phyloP scores from a whole-genome alignment of 2,329 filamentous ascomycete species.

The Fusarium sp. region DNA sequence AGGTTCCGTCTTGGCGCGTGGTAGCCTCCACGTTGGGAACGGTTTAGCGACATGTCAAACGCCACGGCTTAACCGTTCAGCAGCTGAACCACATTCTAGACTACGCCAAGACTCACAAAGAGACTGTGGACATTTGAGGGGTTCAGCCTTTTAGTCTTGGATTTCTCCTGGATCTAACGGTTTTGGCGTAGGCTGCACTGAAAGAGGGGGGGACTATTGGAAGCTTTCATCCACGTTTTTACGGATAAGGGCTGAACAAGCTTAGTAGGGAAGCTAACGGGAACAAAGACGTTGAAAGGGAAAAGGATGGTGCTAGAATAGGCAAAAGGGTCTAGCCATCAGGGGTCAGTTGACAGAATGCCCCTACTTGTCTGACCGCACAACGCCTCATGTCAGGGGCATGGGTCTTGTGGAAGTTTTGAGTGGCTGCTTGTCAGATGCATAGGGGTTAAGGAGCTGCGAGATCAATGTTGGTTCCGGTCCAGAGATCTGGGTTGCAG shows the following conservation, averaged over 20 bases:
- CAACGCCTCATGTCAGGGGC: not conserved
- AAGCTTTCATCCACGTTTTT: slow-evolving; percentile 22
- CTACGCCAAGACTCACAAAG: not conserved
- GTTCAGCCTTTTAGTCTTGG: not conserved
- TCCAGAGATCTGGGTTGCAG: not conserved
- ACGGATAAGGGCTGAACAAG: not conserved
- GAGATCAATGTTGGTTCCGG: not conserved
- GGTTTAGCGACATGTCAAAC: slow-evolving; percentile 22
- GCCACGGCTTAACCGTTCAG: slow-evolving; percentile 27
- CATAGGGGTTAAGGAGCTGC: not conserved
- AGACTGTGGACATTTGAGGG: not conserved
- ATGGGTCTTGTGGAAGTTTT: not conserved
- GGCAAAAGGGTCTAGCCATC: not conserved
- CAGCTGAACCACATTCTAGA: slow-evolving; percentile 23
- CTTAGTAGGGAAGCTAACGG: not conserved
- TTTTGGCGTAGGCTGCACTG: not conserved
- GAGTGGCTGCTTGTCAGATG: not conserved
- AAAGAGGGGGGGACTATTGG: slow-evolving; percentile 1
- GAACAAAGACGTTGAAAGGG: not conserved
- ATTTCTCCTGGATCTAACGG: not conserved
- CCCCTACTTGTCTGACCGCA: not conserved
- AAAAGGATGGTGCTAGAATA: accelerated
- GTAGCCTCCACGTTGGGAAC: slow-evolving; percentile 7
- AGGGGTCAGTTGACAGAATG: not conserved
- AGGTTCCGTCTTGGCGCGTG: slow-evolving; percentile 1